These are phyloP conservation scores for Fraxinus angustifolia DNA, from an alignment of 305 asterid genomes.

Conservation along the genomic window DNA sequence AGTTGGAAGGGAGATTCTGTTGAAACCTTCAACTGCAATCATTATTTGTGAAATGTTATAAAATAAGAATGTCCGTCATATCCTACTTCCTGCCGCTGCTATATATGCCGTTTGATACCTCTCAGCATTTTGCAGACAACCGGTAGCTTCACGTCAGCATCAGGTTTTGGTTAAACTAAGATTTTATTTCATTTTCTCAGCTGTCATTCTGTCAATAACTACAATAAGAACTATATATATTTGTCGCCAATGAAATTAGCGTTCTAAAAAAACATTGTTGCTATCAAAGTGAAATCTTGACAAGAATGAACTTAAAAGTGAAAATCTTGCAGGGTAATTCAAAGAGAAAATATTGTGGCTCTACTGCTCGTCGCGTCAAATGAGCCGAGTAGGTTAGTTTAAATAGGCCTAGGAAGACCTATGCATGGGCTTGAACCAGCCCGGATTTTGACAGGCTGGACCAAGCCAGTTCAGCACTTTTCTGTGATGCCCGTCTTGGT, in stretches of 20 bases:
- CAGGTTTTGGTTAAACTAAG: slow-evolving; percentile 12
- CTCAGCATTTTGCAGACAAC: slow-evolving; percentile 23
- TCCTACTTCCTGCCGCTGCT: not conserved
- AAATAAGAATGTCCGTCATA: not conserved
- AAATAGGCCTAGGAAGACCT: not conserved
- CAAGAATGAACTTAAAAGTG: not conserved
- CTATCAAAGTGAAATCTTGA: not conserved
- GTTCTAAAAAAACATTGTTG: not conserved
- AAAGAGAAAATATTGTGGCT: not conserved
- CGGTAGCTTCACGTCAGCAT: slow-evolving; percentile 28
- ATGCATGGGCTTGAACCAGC: not conserved
- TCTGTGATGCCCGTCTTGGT: not conserved
- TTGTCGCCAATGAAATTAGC: not conserved
- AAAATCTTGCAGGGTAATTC: not conserved
- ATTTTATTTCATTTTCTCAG: not conserved
- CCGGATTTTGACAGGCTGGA: not conserved
- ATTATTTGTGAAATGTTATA: not conserved
- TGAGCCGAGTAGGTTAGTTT: not conserved
- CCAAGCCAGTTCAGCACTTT: not conserved
- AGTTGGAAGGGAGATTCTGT: slow-evolving; percentile 24
- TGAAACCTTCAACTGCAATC: slow-evolving; percentile 21
- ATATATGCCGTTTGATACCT: slow-evolving; percentile 12
- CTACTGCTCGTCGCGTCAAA: not conserved
- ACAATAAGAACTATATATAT: not conserved
- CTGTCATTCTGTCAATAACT: not conserved